Evolutionary conservation across 177 flowering plant genomes (phyloP).

Genomic region (Telopea speciosissima): DNA sequence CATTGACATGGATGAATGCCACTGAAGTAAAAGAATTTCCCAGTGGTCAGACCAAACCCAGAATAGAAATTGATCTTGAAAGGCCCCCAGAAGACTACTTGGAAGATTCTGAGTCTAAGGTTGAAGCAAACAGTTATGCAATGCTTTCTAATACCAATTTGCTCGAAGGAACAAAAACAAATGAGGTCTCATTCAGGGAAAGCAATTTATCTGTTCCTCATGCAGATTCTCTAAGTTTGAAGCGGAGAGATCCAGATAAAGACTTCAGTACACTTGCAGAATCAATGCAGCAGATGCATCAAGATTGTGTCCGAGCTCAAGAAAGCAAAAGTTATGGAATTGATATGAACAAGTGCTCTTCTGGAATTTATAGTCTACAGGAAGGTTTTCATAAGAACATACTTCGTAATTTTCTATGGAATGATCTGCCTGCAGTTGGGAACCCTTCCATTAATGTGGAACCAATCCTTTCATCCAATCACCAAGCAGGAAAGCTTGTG

Average conservation of each 20-base stretch:
- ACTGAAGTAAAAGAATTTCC: constrained; percentile 2
- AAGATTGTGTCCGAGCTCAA: neutral
- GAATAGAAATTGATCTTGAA: constrained; percentile 17
- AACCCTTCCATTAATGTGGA: neutral
- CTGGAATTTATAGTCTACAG: neutral
- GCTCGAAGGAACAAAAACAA: neutral
- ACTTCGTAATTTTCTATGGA: neutral
- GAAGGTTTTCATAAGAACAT: neutral
- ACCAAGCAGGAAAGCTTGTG: neutral
- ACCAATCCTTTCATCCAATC: neutral
- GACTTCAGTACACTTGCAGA: neutral
- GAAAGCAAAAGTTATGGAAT: constrained; percentile 4
- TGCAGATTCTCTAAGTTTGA: constrained; percentile 3
- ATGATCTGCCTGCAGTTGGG: constrained; percentile 1
- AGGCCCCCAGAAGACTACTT: constrained; percentile 17
- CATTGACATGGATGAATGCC: constrained; percentile 2
- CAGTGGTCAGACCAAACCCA: constrained; percentile 7
- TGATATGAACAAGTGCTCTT: neutral
- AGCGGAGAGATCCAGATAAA: neutral
- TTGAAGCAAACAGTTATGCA: constrained; percentile 1
- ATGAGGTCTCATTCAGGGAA: neutral
- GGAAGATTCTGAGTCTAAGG: constrained; percentile 11
- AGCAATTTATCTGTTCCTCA: neutral
- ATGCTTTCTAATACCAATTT: neutral
- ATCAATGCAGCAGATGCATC: neutral